These are phyloP conservation scores for Cyberlindnera bimundalis DNA, from an alignment of 805 yeast species.

Conservation along the genomic window DNA sequence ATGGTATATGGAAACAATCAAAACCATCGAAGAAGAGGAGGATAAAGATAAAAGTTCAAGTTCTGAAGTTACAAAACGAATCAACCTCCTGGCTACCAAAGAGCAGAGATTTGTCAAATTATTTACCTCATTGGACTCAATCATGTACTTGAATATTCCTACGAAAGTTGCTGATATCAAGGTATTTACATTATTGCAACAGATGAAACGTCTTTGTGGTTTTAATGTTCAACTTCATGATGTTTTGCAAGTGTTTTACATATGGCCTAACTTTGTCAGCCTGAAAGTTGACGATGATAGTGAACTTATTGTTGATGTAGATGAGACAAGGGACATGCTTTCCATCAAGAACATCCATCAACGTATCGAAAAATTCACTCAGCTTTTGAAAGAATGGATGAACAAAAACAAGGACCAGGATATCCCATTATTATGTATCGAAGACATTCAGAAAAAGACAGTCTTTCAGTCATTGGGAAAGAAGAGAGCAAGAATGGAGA, in stretches of 20 bases:
- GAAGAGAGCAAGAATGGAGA: slow-evolving; percentile 11
- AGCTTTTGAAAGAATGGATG: slow-evolving; percentile 20
- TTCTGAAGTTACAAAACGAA: too few species aligned
- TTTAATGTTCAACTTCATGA: slow-evolving; percentile 14
- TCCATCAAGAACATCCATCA: slow-evolving; percentile 6
- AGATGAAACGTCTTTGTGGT: slow-evolving; percentile 13
- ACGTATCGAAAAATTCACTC: slow-evolving; percentile 12
- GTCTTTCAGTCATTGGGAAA: slow-evolving; percentile 5
- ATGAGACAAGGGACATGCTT: slow-evolving; percentile 10
- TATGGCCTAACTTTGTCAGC: slow-evolving; percentile 22
- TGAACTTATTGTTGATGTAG: slow-evolving; percentile 21
- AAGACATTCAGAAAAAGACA: not conserved
- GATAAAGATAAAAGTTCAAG: slow-evolving; percentile 19
- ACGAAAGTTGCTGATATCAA: slow-evolving; percentile 21
- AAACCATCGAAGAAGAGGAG: slow-evolving; percentile 43
- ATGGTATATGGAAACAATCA: slow-evolving; percentile 42
- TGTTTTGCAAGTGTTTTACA: slow-evolving; percentile 16
- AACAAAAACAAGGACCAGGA: slow-evolving; percentile 10
- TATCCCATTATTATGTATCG: slow-evolving; percentile 14
- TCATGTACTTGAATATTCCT: slow-evolving; percentile 14
- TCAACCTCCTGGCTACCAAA: too few species aligned
- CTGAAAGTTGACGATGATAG: slow-evolving; percentile 18
- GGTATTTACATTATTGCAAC: slow-evolving; percentile 14
- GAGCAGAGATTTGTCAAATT: slow-evolving; percentile 8
- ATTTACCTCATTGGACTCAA: slow-evolving; percentile 21